A percentile compares a stretch with the other conserved stretches of the same genome.
These are phyloP conservation scores for Daldinia childiae DNA, from an alignment of 495 filamentous ascomycete genomes.

Conservation along the genomic window DNA sequence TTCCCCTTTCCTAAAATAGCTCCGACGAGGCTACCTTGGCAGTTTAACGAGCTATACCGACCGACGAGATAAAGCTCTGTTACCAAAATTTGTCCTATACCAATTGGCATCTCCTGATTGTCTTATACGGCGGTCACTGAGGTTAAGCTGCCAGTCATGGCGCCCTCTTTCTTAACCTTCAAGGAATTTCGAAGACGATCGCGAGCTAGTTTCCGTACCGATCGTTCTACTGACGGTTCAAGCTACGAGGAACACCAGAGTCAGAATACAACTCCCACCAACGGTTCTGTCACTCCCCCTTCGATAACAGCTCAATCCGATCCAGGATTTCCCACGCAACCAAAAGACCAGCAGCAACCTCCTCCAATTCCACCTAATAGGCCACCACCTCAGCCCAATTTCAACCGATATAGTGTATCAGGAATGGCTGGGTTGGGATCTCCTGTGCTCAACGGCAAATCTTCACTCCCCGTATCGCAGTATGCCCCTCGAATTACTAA, in stretches of 20 bases:
- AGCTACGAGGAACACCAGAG: constrained; percentile 59
- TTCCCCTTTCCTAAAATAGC: constrained; percentile 38
- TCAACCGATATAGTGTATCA: constrained; percentile 59
- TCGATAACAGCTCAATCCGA: constrained; percentile 57
- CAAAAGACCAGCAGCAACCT: constrained; percentile 50
- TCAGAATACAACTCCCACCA: constrained; percentile 56
- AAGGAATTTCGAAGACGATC: constrained; percentile 80
- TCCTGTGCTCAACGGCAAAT: constrained; percentile 62
- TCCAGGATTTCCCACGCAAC: constrained; percentile 59
- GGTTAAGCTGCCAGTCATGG: constrained; percentile 49
- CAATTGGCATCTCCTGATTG: constrained; percentile 13
- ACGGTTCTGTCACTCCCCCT: constrained; percentile 57
- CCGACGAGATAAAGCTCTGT: constrained; percentile 12
- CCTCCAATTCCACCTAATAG: constrained; percentile 57
- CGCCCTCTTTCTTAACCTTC: constrained; percentile 71
- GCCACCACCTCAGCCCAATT: constrained; percentile 56
- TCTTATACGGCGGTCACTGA: background rate
- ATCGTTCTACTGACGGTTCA: constrained; percentile 63
- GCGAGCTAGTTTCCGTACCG: constrained; percentile 69
- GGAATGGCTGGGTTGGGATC: constrained; percentile 64
- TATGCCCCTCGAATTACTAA: constrained; percentile 82
- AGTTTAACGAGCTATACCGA: constrained; percentile 2
- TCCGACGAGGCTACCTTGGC: constrained; percentile 3
- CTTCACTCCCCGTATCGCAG: constrained; percentile 70
- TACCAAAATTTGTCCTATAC: background rate